Evolutionary conservation across 805 yeast genomes (phyloP).

Genomic region (Wickerhamomyces chaumierensis): DNA sequence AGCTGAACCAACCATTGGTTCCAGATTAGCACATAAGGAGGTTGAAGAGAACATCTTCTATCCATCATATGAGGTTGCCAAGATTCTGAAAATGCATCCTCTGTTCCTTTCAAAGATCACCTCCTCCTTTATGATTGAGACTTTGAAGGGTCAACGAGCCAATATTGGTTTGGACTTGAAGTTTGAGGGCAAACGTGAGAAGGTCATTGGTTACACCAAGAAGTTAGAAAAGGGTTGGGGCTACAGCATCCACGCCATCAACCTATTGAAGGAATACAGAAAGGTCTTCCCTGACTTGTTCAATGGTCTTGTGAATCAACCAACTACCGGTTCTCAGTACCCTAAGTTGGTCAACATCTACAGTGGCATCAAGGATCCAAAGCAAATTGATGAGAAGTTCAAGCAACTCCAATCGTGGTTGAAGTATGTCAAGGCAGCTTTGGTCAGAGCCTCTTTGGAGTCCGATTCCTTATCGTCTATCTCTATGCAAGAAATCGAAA

Average conservation of each 20-base stretch:
- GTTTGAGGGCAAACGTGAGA: slow-evolving; percentile 65
- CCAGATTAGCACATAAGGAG: slow-evolving; percentile 47
- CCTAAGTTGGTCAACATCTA: slow-evolving; percentile 21
- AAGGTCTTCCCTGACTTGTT: slow-evolving; percentile 53
- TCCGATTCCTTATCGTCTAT: slow-evolving; percentile 66
- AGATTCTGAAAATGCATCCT: slow-evolving; percentile 43
- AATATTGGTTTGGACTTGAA: slow-evolving; percentile 81
- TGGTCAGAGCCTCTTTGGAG: slow-evolving; percentile 60
- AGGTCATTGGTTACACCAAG: slow-evolving; percentile 81
- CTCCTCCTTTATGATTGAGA: slow-evolving; percentile 54
- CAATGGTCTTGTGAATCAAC: slow-evolving; percentile 22
- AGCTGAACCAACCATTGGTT: slow-evolving; percentile 58
- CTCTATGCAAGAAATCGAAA: slow-evolving; percentile 59
- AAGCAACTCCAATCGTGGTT: slow-evolving; percentile 28
- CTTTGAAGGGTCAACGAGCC: slow-evolving; percentile 35
- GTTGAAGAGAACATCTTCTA: slow-evolving; percentile 42
- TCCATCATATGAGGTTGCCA: slow-evolving; percentile 56
- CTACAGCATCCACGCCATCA: slow-evolving; percentile 64
- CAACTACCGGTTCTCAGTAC: slow-evolving; percentile 16
- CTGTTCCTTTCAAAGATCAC: slow-evolving; percentile 69
- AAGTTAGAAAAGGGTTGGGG: slow-evolving; percentile 67
- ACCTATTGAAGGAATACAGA: slow-evolving; percentile 51
- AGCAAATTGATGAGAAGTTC: slow-evolving; percentile 18
- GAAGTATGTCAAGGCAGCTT: slow-evolving; percentile 37
- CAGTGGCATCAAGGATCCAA: slow-evolving; percentile 23